Evolutionary conservation across 768 basidiomycete species (phyloP).

Genomic region (Exsudoporus frostii): DNA sequence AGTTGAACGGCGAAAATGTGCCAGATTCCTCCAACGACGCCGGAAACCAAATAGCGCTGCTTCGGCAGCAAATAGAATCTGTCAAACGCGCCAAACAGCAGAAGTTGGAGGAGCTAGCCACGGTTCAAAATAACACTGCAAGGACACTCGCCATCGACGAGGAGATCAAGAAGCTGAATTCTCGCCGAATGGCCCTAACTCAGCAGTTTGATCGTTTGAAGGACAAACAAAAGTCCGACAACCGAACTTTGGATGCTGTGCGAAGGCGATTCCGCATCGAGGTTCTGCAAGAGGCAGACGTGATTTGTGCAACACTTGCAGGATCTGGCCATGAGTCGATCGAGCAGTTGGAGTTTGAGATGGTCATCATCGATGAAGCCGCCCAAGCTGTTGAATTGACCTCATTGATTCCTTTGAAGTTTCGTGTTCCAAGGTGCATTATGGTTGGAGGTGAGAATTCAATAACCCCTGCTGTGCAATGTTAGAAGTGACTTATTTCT

Average conservation of each 20-base stretch:
- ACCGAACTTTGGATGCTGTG: slow-evolving; percentile 77
- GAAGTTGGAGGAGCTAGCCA: slow-evolving; percentile 60
- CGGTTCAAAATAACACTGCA: slow-evolving; percentile 54
- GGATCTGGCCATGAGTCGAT: slow-evolving; percentile 90
- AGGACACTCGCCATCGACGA: slow-evolving; percentile 57
- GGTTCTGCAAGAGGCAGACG: slow-evolving; percentile 84
- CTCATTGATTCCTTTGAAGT: slow-evolving; percentile 92
- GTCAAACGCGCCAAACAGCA: slow-evolving; percentile 57
- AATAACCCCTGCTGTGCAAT: not conserved
- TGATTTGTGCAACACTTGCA: slow-evolving; percentile 91
- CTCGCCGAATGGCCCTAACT: slow-evolving; percentile 59
- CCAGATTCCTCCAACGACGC: slow-evolving; percentile 46
- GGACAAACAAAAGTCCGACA: slow-evolving; percentile 80
- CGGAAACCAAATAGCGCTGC: slow-evolving; percentile 51
- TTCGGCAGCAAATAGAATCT: slow-evolving; percentile 67
- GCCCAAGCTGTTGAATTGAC: slow-evolving; percentile 96
- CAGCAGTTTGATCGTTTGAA: slow-evolving; percentile 72
- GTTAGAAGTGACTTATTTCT: not conserved
- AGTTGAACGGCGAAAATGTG: slow-evolving; percentile 46
- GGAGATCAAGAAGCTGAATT: slow-evolving; percentile 65
- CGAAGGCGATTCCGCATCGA: slow-evolving; percentile 70
- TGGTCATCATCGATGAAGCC: slow-evolving; percentile 97
- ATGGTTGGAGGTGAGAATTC: slow-evolving; percentile 77
- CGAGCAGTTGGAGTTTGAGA: slow-evolving; percentile 83
- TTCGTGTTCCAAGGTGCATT: slow-evolving; percentile 75